Percentiles rank a stretch among this genome's conserved stretches.
These are phyloP conservation scores for Cokeromyces recurvatus DNA, from an alignment of 371 early-diverging fungal genomes.

Conservation along the genomic window DNA sequence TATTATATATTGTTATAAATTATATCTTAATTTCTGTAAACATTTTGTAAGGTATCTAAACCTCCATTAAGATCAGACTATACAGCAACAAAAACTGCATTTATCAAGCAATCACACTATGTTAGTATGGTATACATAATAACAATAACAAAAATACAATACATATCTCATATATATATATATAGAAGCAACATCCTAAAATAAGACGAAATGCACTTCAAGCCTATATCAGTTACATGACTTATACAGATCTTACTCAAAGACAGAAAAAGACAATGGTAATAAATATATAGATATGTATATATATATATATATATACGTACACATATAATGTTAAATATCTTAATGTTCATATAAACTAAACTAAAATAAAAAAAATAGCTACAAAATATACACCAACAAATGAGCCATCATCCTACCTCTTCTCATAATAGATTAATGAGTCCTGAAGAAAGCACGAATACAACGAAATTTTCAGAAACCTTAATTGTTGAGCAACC, in stretches of 20 bases:
- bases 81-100: too few relatives aligned
- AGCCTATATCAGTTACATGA: constrained; percentile 45
- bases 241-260: constrained; percentile 32
- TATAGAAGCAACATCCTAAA: constrained; percentile 25
- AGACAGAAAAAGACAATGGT: background rate
- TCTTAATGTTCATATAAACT: too few relatives aligned
- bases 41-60: too few relatives aligned
- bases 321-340: too few relatives aligned
- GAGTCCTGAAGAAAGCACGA: too few relatives aligned
- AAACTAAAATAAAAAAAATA: too few relatives aligned
- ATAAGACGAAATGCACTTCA: constrained; percentile 36
- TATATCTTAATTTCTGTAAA: too few relatives aligned
- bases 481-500: constrained; percentile 20
- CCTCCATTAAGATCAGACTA: too few relatives aligned
- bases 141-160: background rate
- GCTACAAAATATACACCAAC: background rate
- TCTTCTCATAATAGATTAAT: background rate
- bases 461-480: too few relatives aligned
- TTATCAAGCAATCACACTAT: background rate
- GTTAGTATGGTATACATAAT: constrained; percentile 5
- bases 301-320: too few relatives aligned
- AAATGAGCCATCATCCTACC: background rate
- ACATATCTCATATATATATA: background rate
- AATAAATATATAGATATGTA: too few relatives aligned
- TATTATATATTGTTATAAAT: too few relatives aligned